Evolutionary conservation across 768 basidiomycete species (phyloP).

Genomic region (Thelephora aurantiotincta): DNA sequence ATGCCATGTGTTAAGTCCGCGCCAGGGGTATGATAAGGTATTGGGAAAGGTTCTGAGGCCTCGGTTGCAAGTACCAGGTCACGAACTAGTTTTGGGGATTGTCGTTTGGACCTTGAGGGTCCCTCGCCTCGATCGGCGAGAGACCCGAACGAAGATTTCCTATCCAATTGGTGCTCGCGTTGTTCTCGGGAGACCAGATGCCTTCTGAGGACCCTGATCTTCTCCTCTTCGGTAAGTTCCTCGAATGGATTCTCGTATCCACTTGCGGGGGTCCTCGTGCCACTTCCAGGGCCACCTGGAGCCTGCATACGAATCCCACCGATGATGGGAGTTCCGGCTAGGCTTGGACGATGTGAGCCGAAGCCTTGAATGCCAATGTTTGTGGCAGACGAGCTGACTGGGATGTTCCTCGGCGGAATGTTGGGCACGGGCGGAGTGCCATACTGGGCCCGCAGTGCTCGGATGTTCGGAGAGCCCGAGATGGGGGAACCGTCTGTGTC

Average conservation of each 20-base stretch:
- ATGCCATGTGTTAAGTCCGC: constrained; percentile 93
- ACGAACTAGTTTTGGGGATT: constrained; percentile 13
- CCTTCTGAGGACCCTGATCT: constrained; percentile 61
- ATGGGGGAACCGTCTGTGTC: constrained; percentile 10
- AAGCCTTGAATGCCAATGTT: constrained; percentile 7
- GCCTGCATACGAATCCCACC: constrained; percentile 18
- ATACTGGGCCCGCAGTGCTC: constrained; percentile 52
- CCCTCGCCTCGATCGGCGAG: constrained; percentile 17
- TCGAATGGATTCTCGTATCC: constrained; percentile 29
- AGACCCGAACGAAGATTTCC: constrained; percentile 11
- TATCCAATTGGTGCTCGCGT: constrained; percentile 17
- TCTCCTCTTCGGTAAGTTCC: constrained; percentile 67
- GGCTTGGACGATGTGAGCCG: constrained; percentile 7
- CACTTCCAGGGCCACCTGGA: constrained; percentile 14
- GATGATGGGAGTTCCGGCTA: constrained; percentile 23
- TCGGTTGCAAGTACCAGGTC: constrained; percentile 18
- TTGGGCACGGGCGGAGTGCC: constrained; percentile 38
- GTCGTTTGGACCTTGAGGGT: constrained; percentile 7
- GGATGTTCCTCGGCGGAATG: constrained; percentile 45
- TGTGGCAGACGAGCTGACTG: constrained; percentile 21
- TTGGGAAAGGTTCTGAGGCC: constrained; percentile 65
- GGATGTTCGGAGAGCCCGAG: constrained; percentile 49
- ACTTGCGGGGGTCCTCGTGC: constrained; percentile 8
- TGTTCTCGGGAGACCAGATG: constrained; percentile 73
- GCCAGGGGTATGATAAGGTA: constrained; percentile 76